Conservation (phyloP, 108 stramenopile genomes). For the Aurantiochytrium sp. region DNA sequence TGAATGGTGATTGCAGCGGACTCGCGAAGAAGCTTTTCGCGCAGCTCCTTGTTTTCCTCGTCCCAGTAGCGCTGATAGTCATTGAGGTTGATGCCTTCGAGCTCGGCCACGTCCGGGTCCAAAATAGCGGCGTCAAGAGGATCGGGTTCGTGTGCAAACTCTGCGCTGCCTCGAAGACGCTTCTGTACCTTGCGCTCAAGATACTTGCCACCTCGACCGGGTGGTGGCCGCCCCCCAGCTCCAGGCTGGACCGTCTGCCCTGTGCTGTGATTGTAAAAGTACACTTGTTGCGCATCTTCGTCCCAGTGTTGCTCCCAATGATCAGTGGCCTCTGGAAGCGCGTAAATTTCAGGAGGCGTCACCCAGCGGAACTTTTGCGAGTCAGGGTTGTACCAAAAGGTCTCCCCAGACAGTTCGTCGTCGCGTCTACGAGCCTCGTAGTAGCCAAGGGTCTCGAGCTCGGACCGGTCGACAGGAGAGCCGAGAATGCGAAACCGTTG, state of each 20-base stretch:
- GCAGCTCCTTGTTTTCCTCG: not conserved
- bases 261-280: not conserved
- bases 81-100: not conserved
- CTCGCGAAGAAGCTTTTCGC: not conserved
- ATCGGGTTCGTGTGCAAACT: not conserved
- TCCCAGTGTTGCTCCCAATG: not conserved
- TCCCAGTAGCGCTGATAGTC: conserved; percentile 16
- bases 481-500: not conserved
- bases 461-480: not conserved
- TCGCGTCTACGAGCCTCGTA: not conserved
- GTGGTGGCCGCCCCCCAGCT: not conserved
- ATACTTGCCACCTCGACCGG: not conserved
- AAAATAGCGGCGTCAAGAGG: not conserved
- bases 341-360: not conserved
- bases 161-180: not conserved
- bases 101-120: not conserved
- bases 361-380: not conserved
- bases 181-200: not conserved
- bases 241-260: not conserved
- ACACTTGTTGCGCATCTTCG: not conserved
- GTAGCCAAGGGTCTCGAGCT: not conserved
- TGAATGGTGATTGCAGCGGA: not conserved
- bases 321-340: not conserved
- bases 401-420: conserved; percentile 3
- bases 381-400: conserved; percentile 13